A percentile compares a stretch with the other conserved stretches of the same genome.
These are phyloP conservation scores for Sinapis alba DNA, from an alignment of 441 rosid genomes.

Conservation along the genomic window DNA sequence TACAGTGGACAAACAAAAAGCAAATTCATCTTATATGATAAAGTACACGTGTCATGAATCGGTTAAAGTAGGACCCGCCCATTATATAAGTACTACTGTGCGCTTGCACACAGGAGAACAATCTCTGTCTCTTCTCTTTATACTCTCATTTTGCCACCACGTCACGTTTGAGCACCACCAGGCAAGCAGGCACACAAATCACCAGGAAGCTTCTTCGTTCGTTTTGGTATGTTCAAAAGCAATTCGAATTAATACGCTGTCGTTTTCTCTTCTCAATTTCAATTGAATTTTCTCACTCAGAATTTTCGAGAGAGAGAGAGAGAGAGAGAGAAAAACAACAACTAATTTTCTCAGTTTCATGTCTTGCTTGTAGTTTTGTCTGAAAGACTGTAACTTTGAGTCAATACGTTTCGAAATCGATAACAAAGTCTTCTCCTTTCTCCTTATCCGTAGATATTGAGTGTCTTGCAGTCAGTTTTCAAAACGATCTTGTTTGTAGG, in stretches of 20 bases:
- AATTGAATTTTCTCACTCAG: neutral
- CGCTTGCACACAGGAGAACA: slow-evolving; percentile 20
- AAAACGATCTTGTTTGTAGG: slow-evolving; percentile 9
- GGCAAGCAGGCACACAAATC: neutral
- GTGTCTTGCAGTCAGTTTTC: no score
- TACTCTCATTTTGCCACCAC: slow-evolving; percentile 1
- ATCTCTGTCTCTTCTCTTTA: neutral
- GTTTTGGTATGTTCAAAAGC: slow-evolving; percentile 15
- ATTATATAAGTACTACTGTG: slow-evolving; percentile 5
- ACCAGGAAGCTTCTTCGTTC: slow-evolving; percentile 35
- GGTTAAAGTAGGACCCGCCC: neutral
- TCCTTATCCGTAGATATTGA: slow-evolving; percentile 8
- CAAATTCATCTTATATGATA: neutral
- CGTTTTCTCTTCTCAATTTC: neutral
- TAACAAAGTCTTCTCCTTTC: neutral
- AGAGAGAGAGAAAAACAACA: no score
- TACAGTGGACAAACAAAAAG: neutral
- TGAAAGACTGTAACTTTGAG: slow-evolving; percentile 4
- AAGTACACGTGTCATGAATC: neutral
- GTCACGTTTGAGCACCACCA: slow-evolving; percentile 24
- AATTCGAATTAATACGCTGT: neutral
- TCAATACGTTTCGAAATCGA: slow-evolving; percentile 25
- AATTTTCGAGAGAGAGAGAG: no score
- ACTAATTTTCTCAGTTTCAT: slow-evolving; percentile 1
- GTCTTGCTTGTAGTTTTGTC: neutral